Evolutionary conservation across 371 early-diverging fungal species (phyloP).

Genomic region (Funneliformis caledonium): DNA sequence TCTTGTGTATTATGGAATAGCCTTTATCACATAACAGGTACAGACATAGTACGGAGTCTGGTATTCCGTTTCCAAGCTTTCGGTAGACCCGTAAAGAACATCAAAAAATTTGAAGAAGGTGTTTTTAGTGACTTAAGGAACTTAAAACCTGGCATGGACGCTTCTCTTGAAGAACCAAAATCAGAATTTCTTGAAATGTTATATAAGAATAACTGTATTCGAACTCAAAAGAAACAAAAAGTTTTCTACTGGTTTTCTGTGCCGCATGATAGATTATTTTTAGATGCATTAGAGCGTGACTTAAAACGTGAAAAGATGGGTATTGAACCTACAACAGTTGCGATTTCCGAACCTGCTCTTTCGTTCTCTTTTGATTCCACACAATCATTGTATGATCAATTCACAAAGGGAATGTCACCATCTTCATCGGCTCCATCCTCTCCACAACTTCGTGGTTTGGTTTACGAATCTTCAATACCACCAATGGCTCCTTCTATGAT

Average conservation of each 20-base stretch:
- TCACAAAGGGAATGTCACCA: conserved; percentile 50
- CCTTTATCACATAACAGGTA: conserved; percentile 94
- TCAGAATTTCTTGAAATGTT: conserved; percentile 97
- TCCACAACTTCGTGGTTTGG: conserved; percentile 39
- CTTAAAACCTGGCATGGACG: conserved; percentile 97
- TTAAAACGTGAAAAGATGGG: conserved; percentile 93
- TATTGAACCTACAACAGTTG: conserved; percentile 77
- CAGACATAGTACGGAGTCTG: conserved; percentile 97
- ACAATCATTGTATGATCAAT: conserved; percentile 65
- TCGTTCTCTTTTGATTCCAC: conserved; percentile 67
- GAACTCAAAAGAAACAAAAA: conserved; percentile 99
- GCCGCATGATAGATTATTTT: conserved; percentile 95
- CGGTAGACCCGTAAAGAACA: conserved; percentile 85
- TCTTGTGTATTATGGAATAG: conserved; percentile 92
- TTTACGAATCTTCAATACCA: conserved; percentile 41
- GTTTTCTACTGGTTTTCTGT: conserved; percentile 99
- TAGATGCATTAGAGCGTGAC: conserved; percentile 99
- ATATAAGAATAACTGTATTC: conserved; percentile 97
- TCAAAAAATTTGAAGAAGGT: conserved; percentile 99
- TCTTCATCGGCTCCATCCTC: conserved; percentile 44
- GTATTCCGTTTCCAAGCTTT: conserved; percentile 94
- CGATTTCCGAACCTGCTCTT: conserved; percentile 65
- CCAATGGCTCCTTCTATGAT: conserved; percentile 47
- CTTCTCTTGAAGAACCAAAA: conserved; percentile 95
- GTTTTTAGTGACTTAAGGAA: conserved; percentile 98